These are phyloP conservation scores for Trypanosomatidae sp. DNA, from an alignment of 208 protist genomes.

Conservation along the genomic window DNA sequence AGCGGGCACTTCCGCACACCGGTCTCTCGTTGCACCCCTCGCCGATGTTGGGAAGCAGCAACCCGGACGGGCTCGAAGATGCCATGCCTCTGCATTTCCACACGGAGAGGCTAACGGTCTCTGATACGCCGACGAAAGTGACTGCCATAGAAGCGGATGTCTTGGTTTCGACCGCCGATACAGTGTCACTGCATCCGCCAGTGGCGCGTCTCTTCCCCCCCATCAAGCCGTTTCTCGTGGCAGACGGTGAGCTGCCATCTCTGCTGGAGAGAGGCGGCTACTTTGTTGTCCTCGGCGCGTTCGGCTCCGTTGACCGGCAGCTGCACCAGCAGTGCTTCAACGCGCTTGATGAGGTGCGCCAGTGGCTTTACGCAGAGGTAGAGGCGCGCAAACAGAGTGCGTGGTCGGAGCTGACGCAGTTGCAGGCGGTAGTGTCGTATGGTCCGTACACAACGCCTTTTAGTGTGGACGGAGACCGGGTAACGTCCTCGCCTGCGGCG, in stretches of 20 bases:
- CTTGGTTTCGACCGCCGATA: neutral
- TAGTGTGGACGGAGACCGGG: slow-evolving; percentile 15
- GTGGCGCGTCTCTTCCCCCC: slow-evolving; percentile 19
- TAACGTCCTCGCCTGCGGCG: slow-evolving; percentile 16
- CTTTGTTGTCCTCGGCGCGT: slow-evolving; percentile 63
- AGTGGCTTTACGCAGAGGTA: slow-evolving; percentile 46
- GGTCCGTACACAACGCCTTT: slow-evolving; percentile 21
- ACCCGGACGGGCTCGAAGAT: slow-evolving; percentile 10
- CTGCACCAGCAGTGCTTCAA: slow-evolving; percentile 46
- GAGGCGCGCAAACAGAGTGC: slow-evolving; percentile 31
- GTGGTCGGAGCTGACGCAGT: slow-evolving; percentile 38
- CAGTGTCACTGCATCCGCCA: slow-evolving; percentile 6
- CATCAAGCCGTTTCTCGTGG: slow-evolving; percentile 19
- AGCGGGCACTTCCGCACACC: neutral
- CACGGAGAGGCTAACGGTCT: slow-evolving; percentile 4
- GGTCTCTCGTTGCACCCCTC: slow-evolving; percentile 16
- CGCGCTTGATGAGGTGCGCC: slow-evolving; percentile 40
- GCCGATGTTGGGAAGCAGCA: slow-evolving; percentile 11
- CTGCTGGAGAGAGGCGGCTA: slow-evolving; percentile 47
- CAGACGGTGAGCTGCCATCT: slow-evolving; percentile 24
- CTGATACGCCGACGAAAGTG: neutral
- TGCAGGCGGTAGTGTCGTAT: slow-evolving; percentile 26
- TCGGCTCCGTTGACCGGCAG: slow-evolving; percentile 44
- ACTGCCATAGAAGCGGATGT: neutral
- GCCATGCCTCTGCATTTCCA: slow-evolving; percentile 1